Evolutionary conservation across 352 stramenopile genomes (phyloP).

Genomic region (Peronosclerospora sorghi): DNA sequence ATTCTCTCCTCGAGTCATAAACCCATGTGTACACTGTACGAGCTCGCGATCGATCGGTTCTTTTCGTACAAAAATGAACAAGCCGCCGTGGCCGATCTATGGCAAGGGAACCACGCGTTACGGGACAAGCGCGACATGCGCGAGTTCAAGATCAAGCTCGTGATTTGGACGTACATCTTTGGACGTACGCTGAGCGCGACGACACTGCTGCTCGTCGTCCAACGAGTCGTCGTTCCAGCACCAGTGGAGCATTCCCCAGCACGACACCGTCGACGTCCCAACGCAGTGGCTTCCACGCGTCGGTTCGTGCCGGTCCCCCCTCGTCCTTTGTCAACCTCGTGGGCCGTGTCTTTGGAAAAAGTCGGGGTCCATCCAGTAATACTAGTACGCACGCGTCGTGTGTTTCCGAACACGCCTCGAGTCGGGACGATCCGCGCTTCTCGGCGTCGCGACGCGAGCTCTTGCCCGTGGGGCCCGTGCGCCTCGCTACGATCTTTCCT

Average conservation of each 20-base stretch:
- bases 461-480: conserved; percentile 41
- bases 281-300: too few species aligned
- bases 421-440: too few species aligned
- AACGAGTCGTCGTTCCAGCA: too few species aligned
- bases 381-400: too few species aligned
- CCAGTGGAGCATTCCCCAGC: too few species aligned
- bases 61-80: conserved; percentile 60
- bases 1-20: conserved; percentile 62
- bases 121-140: conserved; percentile 48
- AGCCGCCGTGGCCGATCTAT: conserved; percentile 29
- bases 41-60: conserved; percentile 65
- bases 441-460: conserved; percentile 30
- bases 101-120: conserved; percentile 37
- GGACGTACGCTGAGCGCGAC: conserved; percentile 40
- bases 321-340: too few species aligned
- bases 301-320: too few species aligned
- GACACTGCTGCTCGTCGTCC: too few species aligned
- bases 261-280: too few species aligned
- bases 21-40: conserved; percentile 57
- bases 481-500: conserved; percentile 69
- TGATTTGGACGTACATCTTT: conserved; percentile 74
- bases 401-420: too few species aligned
- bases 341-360: too few species aligned
- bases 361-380: too few species aligned
- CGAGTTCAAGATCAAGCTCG: conserved; percentile 62